A percentile compares a stretch with the other conserved stretches of the same genome.
phyloP scores from a whole-genome alignment of 2,329 filamentous ascomycete species.

The Trichoderma atroviride region DNA sequence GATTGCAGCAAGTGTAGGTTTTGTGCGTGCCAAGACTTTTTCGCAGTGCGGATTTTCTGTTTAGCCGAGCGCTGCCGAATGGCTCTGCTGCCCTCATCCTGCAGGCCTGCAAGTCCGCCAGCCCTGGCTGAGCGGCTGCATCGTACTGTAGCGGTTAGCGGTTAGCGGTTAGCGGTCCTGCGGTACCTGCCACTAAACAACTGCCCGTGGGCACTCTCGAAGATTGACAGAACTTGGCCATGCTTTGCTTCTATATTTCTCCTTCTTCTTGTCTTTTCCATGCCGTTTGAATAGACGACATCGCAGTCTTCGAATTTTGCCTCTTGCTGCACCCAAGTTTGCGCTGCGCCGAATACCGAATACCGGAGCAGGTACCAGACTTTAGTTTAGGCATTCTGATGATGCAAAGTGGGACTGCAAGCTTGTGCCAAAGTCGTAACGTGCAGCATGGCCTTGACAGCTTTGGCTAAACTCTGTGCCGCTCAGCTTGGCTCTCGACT shows the following conservation, averaged over 20 bases:
- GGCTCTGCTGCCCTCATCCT: not conserved
- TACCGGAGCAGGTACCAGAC: not conserved
- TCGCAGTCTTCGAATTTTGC: not conserved
- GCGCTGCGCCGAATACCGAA: not conserved
- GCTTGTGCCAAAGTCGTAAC: not conserved
- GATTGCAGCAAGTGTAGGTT: slow-evolving; percentile 43
- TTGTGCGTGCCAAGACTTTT: slow-evolving; percentile 52
- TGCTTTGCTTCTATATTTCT: not conserved
- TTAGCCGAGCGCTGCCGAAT: slow-evolving; percentile 22
- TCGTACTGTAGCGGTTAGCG: not conserved
- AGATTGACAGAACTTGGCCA: not conserved
- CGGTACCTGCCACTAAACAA: not conserved
- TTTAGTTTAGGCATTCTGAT: not conserved
- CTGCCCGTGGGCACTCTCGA: too few relatives aligned
- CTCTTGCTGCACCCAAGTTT: not conserved
- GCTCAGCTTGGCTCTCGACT: not conserved
- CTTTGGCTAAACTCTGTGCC: not conserved
- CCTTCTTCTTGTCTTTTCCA: not conserved
- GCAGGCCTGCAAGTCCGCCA: not conserved
- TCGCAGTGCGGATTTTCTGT: slow-evolving; percentile 32
- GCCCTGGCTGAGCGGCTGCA: not conserved
- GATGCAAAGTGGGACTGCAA: not conserved
- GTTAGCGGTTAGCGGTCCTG: not conserved
- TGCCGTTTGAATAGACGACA: not conserved
- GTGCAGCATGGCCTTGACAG: not conserved